Evolutionary conservation across 202 grass and related monocot species (phyloP).

Genomic region (Digitaria exilis): DNA sequence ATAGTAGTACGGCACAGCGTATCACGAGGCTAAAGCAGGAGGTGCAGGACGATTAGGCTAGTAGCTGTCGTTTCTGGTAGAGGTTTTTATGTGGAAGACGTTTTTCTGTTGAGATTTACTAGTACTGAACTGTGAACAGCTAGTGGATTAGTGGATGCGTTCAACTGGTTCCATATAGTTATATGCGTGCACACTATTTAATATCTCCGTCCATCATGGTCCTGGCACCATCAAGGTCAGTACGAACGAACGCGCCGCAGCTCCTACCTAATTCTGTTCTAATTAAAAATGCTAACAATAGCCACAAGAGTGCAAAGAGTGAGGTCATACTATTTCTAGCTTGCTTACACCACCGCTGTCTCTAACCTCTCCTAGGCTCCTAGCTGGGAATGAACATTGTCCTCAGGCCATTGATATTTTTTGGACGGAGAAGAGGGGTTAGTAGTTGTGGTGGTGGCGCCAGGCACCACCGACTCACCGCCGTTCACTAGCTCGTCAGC

Average conservation of each 20-base stretch:
- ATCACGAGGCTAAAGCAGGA: neutral
- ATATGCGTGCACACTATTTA: neutral
- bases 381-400: no score
- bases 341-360: neutral
- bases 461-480: neutral
- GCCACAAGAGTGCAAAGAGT: neutral
- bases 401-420: neutral
- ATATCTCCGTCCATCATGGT: neutral
- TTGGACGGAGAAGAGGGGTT: slow-evolving; percentile 10
- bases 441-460: slow-evolving; percentile 7
- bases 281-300: neutral
- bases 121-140: no score
- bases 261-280: neutral
- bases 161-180: neutral
- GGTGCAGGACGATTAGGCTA: neutral
- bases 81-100: neutral
- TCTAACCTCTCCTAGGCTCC: neutral
- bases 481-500: no score
- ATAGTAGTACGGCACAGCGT: neutral
- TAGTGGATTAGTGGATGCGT: neutral
- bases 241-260: neutral
- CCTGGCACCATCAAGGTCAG: neutral
- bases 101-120: neutral
- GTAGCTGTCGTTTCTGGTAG: neutral
- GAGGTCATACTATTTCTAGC: neutral